phyloP scores from a whole-genome alignment of 1,284 basidiomycete genomes.

The Ganoderma boninense region DNA sequence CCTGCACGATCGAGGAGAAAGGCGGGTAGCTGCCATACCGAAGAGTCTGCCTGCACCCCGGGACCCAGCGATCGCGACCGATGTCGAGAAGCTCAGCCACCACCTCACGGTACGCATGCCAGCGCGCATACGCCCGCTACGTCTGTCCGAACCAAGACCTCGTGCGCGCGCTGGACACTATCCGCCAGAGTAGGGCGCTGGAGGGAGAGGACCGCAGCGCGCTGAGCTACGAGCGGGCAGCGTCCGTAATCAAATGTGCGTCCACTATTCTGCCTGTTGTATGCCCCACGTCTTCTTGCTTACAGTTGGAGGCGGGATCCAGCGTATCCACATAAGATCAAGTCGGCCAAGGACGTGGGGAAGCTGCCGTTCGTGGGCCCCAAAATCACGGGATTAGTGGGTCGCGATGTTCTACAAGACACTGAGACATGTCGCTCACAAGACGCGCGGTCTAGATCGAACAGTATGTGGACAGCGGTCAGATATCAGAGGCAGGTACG shows the following conservation, averaged over 20 bases:
- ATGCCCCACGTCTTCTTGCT: background rate
- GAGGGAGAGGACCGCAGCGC: conserved; percentile 73
- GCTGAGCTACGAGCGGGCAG: conserved; percentile 71
- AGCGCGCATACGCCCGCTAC: conserved; percentile 68
- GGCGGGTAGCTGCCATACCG: conserved; percentile 22
- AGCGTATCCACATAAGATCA: conserved; percentile 74
- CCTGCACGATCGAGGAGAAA: background rate
- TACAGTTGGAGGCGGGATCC: background rate
- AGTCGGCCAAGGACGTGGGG: conserved; percentile 52
- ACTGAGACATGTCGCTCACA: background rate
- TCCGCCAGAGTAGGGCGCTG: conserved; percentile 62
- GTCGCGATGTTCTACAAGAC: background rate
- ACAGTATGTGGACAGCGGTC: conserved; percentile 64
- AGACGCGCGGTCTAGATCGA: conserved; percentile 53
- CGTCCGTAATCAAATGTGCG: conserved; percentile 75
- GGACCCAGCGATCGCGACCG: conserved; percentile 34
- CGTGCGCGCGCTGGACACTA: conserved; percentile 62
- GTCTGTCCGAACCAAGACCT: conserved; percentile 72
- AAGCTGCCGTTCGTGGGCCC: conserved; percentile 67
- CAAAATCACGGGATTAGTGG: conserved; percentile 64
- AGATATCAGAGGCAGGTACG: conserved; percentile 69
- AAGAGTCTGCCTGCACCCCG: conserved; percentile 39
- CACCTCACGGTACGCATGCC: conserved; percentile 62
- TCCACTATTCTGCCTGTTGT: background rate
- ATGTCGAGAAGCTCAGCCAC: conserved; percentile 42